Conservation (phyloP, 2,329 filamentous ascomycete genomes). For the Hypoxylon sp. region DNA sequence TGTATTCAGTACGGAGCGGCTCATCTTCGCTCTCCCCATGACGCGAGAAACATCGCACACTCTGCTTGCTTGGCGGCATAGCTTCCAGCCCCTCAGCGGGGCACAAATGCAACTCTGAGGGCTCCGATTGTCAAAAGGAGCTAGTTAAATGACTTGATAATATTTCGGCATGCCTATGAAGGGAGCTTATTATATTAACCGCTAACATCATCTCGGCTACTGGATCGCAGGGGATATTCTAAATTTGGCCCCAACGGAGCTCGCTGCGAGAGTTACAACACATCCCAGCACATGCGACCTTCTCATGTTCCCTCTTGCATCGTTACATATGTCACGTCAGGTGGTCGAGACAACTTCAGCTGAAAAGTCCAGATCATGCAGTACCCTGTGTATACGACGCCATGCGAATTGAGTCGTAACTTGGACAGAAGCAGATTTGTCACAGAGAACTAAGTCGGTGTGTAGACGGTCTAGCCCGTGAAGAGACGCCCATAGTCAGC, state of each 20-base stretch:
- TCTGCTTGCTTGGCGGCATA: slow-evolving; percentile 12
- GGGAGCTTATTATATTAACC: slow-evolving; percentile 39
- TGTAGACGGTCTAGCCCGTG: slow-evolving; percentile 28
- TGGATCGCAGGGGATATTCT: slow-evolving; percentile 30
- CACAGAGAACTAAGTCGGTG: slow-evolving; percentile 16
- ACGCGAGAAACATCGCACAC: background rate
- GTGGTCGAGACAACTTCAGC: slow-evolving; percentile 38
- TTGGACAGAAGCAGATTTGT: background rate
- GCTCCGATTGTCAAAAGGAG: slow-evolving; percentile 39
- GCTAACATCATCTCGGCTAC: slow-evolving; percentile 35
- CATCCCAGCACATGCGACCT: slow-evolving; percentile 14
- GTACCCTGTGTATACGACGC: slow-evolving; percentile 6
- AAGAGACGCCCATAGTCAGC: slow-evolving; percentile 7
- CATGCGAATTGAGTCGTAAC: slow-evolving; percentile 5
- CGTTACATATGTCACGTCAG: slow-evolving; percentile 39
- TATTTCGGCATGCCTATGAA: slow-evolving; percentile 34
- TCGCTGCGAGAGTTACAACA: slow-evolving; percentile 7
- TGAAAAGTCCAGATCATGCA: slow-evolving; percentile 30
- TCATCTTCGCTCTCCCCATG: background rate
- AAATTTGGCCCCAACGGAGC: slow-evolving; percentile 21
- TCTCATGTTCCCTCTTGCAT: slow-evolving; percentile 25
- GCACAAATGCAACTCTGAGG: slow-evolving; percentile 38
- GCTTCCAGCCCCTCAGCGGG: slow-evolving; percentile 44
- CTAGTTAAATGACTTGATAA: slow-evolving; percentile 28
- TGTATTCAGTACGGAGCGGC: background rate